Percentiles rank a stretch among this genome's conserved stretches.
phyloP scores from a whole-genome alignment of 1,284 basidiomycete species.

The Cutaneotrichosporon cutaneum region DNA sequence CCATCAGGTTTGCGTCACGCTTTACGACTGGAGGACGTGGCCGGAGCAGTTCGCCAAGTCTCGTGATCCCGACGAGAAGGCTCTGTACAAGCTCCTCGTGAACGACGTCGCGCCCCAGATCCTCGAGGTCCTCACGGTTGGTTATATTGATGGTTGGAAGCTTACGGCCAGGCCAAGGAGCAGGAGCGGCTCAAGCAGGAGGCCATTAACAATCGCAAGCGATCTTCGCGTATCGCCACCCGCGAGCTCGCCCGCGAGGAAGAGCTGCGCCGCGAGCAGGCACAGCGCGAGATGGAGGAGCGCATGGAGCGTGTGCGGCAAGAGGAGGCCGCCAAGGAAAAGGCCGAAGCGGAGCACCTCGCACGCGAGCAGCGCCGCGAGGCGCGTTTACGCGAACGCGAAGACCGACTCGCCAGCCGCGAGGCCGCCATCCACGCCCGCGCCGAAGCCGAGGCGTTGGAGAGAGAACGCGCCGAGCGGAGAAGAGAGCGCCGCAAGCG shows the following conservation, averaged over 20 bases:
- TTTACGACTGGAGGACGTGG: constrained; percentile 56
- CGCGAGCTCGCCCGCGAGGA: constrained; percentile 57
- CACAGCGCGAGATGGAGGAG: constrained; percentile 54
- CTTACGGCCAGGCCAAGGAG: constrained; percentile 41
- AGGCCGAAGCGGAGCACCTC: constrained; percentile 43
- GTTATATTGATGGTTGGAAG: constrained; percentile 11
- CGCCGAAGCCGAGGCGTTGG: constrained; percentile 41
- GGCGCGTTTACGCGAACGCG: constrained; percentile 52
- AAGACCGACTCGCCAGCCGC: constrained; percentile 52
- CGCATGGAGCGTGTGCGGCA: constrained; percentile 52
- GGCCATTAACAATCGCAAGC: constrained; percentile 56
- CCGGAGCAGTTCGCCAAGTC: constrained; percentile 55
- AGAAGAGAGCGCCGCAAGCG: constrained; percentile 44
- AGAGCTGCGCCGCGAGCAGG: constrained; percentile 46
- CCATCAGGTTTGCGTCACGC: constrained; percentile 55
- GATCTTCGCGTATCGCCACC: constrained; percentile 57
- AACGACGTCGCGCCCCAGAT: constrained; percentile 54
- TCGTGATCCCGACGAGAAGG: constrained; percentile 56
- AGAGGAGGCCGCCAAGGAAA: constrained; percentile 43
- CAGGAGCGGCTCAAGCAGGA: constrained; percentile 52
- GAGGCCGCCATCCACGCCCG: constrained; percentile 48
- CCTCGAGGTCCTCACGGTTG: constrained; percentile 51
- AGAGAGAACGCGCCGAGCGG: constrained; percentile 42
- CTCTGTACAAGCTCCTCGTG: constrained; percentile 53
- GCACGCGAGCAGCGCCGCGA: constrained; percentile 53